phyloP scores from a whole-genome alignment of 805 yeast genomes.

The Candida ovalis region DNA sequence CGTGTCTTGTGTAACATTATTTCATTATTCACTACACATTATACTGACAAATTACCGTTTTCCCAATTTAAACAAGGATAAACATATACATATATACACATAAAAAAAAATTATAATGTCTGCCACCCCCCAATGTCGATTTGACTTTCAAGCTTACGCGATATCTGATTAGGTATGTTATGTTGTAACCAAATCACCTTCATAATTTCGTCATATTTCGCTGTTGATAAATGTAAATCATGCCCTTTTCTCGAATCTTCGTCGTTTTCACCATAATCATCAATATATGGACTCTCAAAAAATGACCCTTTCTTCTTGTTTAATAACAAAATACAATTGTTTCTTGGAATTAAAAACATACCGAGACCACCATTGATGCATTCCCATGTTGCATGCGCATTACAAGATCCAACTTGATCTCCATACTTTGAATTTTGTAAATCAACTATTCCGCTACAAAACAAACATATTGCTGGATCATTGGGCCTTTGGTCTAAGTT shows the following conservation, averaged over 20 bases:
- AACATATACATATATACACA: background rate
- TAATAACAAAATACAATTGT: constrained; percentile 58
- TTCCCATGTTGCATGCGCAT: constrained; percentile 59
- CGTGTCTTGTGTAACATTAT: too few species aligned
- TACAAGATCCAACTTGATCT: constrained; percentile 70
- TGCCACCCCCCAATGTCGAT: constrained; percentile 97
- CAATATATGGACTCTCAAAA: constrained; percentile 77
- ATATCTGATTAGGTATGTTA: constrained; percentile 70
- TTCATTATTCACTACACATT: too few species aligned
- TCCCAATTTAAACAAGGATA: too few species aligned
- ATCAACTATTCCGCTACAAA: constrained; percentile 69
- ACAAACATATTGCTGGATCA: constrained; percentile 85
- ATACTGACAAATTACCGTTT: too few species aligned
- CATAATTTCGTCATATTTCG: constrained; percentile 62
- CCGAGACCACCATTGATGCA: constrained; percentile 66
- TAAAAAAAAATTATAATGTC: constrained; percentile 44
- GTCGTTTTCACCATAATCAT: constrained; percentile 82
- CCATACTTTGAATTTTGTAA: constrained; percentile 61
- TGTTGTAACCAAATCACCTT: constrained; percentile 74
- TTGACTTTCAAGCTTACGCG: constrained; percentile 73
- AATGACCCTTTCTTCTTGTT: constrained; percentile 81
- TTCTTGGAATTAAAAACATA: constrained; percentile 67
- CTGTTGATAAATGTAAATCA: constrained; percentile 60
- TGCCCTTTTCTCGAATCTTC: constrained; percentile 68
- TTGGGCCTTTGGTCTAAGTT: constrained; percentile 39